Base-by-base conservation (phyloP, 768 basidiomycete species). In the Fomitopsis pulvina region DNA sequence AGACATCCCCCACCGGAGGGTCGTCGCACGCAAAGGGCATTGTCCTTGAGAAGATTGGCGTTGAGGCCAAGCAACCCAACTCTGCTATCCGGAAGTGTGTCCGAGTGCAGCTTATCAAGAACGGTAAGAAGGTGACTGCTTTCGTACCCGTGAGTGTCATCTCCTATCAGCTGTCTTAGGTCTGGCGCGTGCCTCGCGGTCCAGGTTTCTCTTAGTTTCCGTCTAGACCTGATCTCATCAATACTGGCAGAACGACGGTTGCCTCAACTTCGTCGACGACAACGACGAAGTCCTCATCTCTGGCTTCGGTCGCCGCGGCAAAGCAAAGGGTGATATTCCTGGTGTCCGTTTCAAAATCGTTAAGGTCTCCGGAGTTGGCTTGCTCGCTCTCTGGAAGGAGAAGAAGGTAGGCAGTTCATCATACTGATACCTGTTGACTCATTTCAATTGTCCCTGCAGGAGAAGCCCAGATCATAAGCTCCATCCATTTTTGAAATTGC, bases 81-180 rank as follows among this genome's bases (percentile, higher is more conserved):
- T 99, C 96, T 68, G 96, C 96, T 69, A 98, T 99, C 73, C 93
- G 96, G 72, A 99, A 99, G 72, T 99, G 96, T 78, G 96, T 99
- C 60, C 92, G 96, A 76, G 96, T 99, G 56, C 96, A 99, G 66
- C 80, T 99, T 61, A 98, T 99, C 72, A 99, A 99, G 83, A 99
- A 99, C 77, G 96, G 96, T 59, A 99, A 99, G 87, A 98, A 98
- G 71, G 95, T 99, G 68, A 98, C 95, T 56, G 96, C 96, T 65
- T 99, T 99, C 85, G 96, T 98, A 34, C 95, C 95, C 55, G 91
- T 91, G 63, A 59, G 90, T 81, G 26, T 27, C 45, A 30, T 47
- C 41, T 28, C 41, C 48, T 41, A 37, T 34, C 3, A 41, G 39
- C 16, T 41, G n/a, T 32, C 27, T 18, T 42, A 32, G 32, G 21